Conservation (phyloP, 306 rosid species). For the Prunus dulcis region DNA sequence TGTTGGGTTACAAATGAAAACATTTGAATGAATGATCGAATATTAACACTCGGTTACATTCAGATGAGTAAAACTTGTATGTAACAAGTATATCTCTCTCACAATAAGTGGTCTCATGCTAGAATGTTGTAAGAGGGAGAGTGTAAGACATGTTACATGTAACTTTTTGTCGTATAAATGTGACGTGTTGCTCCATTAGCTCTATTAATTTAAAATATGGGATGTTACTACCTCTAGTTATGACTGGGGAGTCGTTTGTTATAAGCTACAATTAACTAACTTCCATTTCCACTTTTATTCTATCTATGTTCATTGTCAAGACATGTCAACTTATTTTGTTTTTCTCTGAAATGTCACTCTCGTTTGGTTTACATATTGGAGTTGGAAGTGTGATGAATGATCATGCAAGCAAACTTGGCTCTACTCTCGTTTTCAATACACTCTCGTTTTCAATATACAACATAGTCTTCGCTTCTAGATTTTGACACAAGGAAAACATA, state of each 20-base stretch:
- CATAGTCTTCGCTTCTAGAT: neutral
- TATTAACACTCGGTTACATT: too few relatives aligned
- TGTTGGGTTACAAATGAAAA: too few relatives aligned
- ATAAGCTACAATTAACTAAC: neutral
- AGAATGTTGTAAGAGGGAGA: neutral
- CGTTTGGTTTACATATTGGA: neutral
- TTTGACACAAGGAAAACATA: neutral
- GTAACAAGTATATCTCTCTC: neutral
- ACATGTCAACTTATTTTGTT: neutral
- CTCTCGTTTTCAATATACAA: constrained; percentile 3
- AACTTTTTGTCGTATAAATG: neutral
- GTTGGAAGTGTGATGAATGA: constrained; percentile 1
- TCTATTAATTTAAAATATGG: neutral
- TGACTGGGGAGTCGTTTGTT: neutral
- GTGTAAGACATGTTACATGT: neutral
- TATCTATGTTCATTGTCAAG: neutral
- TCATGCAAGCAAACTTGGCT: constrained; percentile 3
- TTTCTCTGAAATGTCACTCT: neutral
- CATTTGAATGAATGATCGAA: too few relatives aligned
- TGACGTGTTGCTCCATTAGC: neutral
- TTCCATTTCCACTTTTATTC: neutral
- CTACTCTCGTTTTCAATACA: constrained; percentile 1
- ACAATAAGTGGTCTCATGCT: neutral
- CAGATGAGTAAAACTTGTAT: too few relatives aligned
- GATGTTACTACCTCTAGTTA: neutral